Conservation (phyloP, 306 rosid species). For the Rosa rugosa region DNA sequence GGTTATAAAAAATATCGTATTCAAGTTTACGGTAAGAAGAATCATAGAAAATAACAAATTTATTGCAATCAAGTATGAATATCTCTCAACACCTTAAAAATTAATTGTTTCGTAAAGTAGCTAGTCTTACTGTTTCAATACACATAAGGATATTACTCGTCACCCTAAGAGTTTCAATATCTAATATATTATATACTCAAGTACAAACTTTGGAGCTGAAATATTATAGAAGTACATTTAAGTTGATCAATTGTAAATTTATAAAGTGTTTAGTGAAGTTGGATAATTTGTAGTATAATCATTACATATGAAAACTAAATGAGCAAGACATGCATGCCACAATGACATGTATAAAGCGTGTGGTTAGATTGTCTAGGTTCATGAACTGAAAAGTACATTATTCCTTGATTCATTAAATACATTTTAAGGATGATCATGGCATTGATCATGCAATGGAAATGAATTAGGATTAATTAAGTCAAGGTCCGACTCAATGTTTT, state of each 20-base stretch:
- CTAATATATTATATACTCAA: too few species aligned
- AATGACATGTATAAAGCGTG: not conserved
- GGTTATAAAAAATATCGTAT: not conserved
- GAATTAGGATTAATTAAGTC: not conserved
- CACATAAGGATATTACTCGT: too few species aligned
- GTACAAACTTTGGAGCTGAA: too few species aligned
- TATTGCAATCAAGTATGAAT: too few species aligned
- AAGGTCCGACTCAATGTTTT: not conserved
- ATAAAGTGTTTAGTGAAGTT: too few species aligned
- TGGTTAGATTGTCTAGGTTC: slow-evolving; percentile 15
- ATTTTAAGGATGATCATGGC: not conserved
- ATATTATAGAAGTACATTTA: too few species aligned
- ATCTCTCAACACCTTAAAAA: not conserved
- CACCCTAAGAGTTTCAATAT: too few species aligned
- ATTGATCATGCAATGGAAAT: not conserved
- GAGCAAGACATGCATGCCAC: not conserved
- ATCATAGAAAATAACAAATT: not conserved
- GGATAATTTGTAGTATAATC: too few species aligned
- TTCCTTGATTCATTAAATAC: not conserved
- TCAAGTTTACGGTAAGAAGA: not conserved
- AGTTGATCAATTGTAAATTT: too few species aligned
- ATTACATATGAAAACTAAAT: not conserved
- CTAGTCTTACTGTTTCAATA: not conserved
- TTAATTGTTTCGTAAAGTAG: not conserved
- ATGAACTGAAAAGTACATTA: not conserved